Percentiles rank a stretch among this genome's conserved stretches.
phyloP scores from a whole-genome alignment of 2,329 filamentous ascomycete species.

The Blastomyces silverae region DNA sequence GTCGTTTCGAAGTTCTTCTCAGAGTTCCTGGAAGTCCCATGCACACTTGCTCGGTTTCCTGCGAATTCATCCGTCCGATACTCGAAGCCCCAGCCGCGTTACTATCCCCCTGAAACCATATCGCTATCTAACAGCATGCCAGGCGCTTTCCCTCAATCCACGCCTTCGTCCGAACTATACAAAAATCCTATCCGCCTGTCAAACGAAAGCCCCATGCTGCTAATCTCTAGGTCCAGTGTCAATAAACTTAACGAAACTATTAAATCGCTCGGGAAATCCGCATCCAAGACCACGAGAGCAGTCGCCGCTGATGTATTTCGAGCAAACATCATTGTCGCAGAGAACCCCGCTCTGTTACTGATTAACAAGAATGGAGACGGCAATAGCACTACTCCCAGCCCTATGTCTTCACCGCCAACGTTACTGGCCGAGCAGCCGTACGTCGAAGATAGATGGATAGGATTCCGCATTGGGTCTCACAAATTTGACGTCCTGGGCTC shows the following conservation, averaged over 20 bases:
- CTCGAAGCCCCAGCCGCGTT: slow-evolving; percentile 62
- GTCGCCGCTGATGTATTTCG: slow-evolving; percentile 72
- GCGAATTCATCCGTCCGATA: slow-evolving; percentile 60
- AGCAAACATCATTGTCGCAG: slow-evolving; percentile 73
- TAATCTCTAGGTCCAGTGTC: slow-evolving; percentile 73
- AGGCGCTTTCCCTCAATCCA: slow-evolving; percentile 46
- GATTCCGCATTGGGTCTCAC: slow-evolving; percentile 55
- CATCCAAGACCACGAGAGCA: slow-evolving; percentile 42
- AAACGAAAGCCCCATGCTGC: slow-evolving; percentile 89
- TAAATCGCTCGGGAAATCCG: slow-evolving; percentile 48
- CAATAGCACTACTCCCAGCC: not conserved
- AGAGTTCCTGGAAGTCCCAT: slow-evolving; percentile 65
- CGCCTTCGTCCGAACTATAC: slow-evolving; percentile 47
- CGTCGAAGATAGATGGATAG: slow-evolving; percentile 71
- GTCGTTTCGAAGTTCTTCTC: slow-evolving; percentile 72
- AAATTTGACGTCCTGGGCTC: slow-evolving; percentile 62
- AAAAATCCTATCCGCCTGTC: slow-evolving; percentile 62
- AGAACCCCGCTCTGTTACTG: slow-evolving; percentile 37
- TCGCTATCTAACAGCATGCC: slow-evolving; percentile 37
- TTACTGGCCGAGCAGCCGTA: slow-evolving; percentile 56
- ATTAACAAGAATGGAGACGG: slow-evolving; percentile 9
- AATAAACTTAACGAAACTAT: slow-evolving; percentile 71
- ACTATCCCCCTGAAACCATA: slow-evolving; percentile 26
- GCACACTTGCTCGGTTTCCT: slow-evolving; percentile 77
- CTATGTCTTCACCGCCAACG: slow-evolving; percentile 22